A percentile compares a stretch with the other conserved stretches of the same genome.
Conservation (phyloP, 2,329 filamentous ascomycete genomes). For the Rhytidhysteron rufulum region DNA sequence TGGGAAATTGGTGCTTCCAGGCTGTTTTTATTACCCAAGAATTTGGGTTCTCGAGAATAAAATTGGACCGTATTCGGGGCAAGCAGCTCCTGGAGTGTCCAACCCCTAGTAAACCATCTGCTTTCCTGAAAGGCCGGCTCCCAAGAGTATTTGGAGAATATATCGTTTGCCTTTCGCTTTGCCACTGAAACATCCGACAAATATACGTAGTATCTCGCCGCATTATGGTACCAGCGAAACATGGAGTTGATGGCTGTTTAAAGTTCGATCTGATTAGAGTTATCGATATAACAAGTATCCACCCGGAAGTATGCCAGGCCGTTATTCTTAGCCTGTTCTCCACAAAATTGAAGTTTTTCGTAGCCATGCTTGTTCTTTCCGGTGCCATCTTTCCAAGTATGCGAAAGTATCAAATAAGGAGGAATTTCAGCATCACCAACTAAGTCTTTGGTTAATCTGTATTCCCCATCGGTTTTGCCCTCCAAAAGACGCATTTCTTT, state of each 20-base stretch:
- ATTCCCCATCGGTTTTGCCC: slow-evolving; percentile 1
- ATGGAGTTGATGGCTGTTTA: slow-evolving; percentile 6
- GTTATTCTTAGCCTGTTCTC: slow-evolving; percentile 5
- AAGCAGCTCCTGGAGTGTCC: slow-evolving; percentile 1
- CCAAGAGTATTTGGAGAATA: background rate
- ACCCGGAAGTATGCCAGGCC: slow-evolving; percentile 3
- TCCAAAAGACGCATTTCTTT: slow-evolving; percentile 4
- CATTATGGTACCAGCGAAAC: slow-evolving; percentile 8
- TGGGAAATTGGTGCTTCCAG: slow-evolving; percentile 6
- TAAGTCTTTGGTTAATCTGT: slow-evolving; percentile 12
- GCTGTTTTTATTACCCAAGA: slow-evolving; percentile 6
- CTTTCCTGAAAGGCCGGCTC: slow-evolving; percentile 1
- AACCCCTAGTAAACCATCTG: slow-evolving; percentile 2
- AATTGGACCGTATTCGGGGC: background rate
- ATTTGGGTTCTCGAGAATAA: slow-evolving; percentile 1
- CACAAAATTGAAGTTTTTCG: slow-evolving; percentile 10
- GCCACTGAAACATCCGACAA: slow-evolving; percentile 5
- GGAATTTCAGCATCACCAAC: slow-evolving; percentile 7
- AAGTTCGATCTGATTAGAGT: slow-evolving; percentile 2
- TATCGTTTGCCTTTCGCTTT: background rate
- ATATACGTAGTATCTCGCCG: slow-evolving; percentile 6
- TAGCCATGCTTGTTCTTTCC: slow-evolving; percentile 6
- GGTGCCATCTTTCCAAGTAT: slow-evolving; percentile 15
- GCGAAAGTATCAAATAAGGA: slow-evolving; percentile 21
- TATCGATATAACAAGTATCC: slow-evolving; percentile 7